A percentile compares a stretch with the other conserved stretches of the same genome.
Conservation (phyloP, 1,284 basidiomycete species). For the Rhodofomes roseus region DNA sequence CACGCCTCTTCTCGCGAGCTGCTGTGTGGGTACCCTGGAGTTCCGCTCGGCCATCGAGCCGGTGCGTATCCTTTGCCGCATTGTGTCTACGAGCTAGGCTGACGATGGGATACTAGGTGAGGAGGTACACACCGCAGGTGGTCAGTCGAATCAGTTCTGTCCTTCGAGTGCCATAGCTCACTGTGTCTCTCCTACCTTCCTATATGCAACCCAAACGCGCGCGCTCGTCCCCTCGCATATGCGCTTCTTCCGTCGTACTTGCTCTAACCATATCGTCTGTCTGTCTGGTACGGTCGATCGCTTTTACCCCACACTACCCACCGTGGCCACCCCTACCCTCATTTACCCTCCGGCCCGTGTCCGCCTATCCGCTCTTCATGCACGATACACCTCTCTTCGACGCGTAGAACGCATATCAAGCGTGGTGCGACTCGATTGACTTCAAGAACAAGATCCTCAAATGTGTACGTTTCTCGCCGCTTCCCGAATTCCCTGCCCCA, state of each 20-base stretch:
- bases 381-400: not conserved
- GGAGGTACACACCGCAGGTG: slow-evolving; percentile 52
- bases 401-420: slow-evolving; percentile 56
- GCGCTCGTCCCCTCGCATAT: too few relatives aligned
- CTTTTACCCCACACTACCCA: not conserved
- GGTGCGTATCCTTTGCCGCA: slow-evolving; percentile 38
- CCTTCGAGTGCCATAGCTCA: not conserved
- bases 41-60: slow-evolving; percentile 81
- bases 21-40: slow-evolving; percentile 80
- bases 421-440: slow-evolving; percentile 73
- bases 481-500: too few relatives aligned
- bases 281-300: not conserved
- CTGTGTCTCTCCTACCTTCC: not conserved
- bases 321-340: not conserved
- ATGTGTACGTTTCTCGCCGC: slow-evolving; percentile 41
- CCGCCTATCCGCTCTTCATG: too few relatives aligned
- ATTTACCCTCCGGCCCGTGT: too few relatives aligned
- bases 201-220: too few relatives aligned
- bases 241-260: too few relatives aligned
- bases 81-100: not conserved
- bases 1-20: slow-evolving; percentile 75
- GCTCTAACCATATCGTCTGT: too few relatives aligned
- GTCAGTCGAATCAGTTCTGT: slow-evolving; percentile 31
- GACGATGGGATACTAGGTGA: slow-evolving; percentile 34
- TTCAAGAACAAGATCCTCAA: slow-evolving; percentile 57